Evolutionary conservation across 2,329 filamentous ascomycete species (phyloP), one percentile per base, ranked within the genome.

Genomic region (Diplodia sapinea): DNA sequence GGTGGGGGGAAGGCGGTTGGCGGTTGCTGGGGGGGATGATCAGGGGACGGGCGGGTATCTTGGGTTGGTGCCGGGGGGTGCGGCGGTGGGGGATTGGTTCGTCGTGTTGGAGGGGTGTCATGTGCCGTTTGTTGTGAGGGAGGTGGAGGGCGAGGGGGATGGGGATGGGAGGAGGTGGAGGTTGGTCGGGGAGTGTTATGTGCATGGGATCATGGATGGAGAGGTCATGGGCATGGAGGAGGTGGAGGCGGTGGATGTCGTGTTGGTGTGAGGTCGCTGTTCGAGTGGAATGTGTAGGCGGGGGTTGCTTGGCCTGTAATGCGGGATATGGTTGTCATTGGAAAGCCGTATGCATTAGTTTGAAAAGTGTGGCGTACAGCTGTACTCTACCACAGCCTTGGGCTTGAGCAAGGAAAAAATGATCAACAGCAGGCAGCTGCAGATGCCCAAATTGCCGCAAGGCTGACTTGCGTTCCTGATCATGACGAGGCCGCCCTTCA

Each of bases 1-100:
- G 20, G 36, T 72, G 52, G 68, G 66, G 31, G 71, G 71, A 69
- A 68, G 71, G 7, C 61, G 71, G 3, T 73, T 75, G 64, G 71
- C 72, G 4, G 74, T 73, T 1, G 9, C 13, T 4, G 33, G 33
- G 9, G 33, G 0, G 11, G 9, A 2, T 0, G 23, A 3, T 9
- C 4, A 13, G 33, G 33, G 33, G 33, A 23, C 52, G 33, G 70
- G 67, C 29, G 71, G 73, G 0, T 72, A 72, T 47, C 72, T 73
- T 61, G 72, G 69, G 9, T 56, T 75, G 9, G 70, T 73, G 20
- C 73, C 73, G 2, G 68, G 72, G 38, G 70, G 70, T 1, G 55
- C 70, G 3, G 66, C 38, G 26, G 38, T 65, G 12, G 70, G 70
- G 1, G 72, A 74, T 65, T 15, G 43, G 20, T 51, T 73, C 23